Base-by-base conservation (phyloP, 768 basidiomycete genomes). In the Collybia sp. region DNA sequence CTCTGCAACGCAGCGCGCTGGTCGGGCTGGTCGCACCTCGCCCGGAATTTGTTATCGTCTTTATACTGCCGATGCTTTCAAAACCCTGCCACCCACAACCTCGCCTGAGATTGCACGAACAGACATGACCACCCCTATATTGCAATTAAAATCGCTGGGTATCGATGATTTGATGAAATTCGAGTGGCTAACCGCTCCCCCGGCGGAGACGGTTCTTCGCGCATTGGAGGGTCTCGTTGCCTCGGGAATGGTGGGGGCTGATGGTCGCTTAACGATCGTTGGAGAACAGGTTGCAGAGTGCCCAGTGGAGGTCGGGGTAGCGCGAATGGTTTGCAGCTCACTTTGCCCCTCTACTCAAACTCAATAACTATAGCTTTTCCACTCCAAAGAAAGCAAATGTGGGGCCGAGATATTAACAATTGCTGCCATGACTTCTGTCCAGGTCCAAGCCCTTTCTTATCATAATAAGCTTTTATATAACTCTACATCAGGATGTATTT, bases 391-490 rank as follows among this genome's bases (percentile, higher is more conserved):
- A 3, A 87, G 85, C 62, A 77, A 77, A 54, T 99, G 96, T 53
- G 92, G 95, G 2, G 93, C 97, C 55, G 96, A 99, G 59, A 89
- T 96, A 41, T 69, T 99, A 44, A 93, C 93, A 0, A 96, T 99
- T 44, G 89, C 93, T 5, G 93, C 96, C 0, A 97, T 99, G 90
- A 88, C 87, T 5, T 78, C 93, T 6, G 78, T 98, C 6, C 93
- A 95, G 70, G 92, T 86, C 6, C 13, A n/a, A 30, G 30, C 12
- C 25, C 38, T 43, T 42, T 3, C 18, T 19, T 6, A 37, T 33
- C 6, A 38, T 20, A 32, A 9, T 40, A 31, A 41, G 16, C 16
- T 45, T 46, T 50, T 38, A 20, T 30, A n/a, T 31, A 20, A 35
- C 18, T 11, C 6, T 33, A 16, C 10, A 40, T 33, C 36, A 96